These are phyloP conservation scores for Calonectria pteridis DNA, from an alignment of 2,329 filamentous ascomycete species.

Conservation along the genomic window DNA sequence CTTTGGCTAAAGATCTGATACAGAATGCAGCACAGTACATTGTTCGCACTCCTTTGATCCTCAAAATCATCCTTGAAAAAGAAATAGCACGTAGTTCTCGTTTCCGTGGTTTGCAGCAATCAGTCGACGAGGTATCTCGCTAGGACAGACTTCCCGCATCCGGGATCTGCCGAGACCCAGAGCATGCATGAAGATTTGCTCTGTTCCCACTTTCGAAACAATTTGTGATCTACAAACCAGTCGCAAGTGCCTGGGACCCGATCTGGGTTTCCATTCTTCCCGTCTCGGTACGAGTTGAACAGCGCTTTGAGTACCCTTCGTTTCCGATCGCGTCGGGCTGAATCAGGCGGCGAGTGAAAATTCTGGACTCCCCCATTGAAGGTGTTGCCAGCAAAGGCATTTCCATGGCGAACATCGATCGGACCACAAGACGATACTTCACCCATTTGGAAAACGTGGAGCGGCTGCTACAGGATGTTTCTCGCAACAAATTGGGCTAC, in stretches of 20 bases:
- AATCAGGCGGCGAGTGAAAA: too few relatives aligned
- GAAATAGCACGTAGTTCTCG: constrained; percentile 53
- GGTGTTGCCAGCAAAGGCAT: too few relatives aligned
- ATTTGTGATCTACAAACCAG: constrained; percentile 27
- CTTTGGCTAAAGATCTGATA: constrained; percentile 51
- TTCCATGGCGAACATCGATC: too few relatives aligned
- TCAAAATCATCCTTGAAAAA: constrained; percentile 59
- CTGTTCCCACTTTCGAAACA: constrained; percentile 26
- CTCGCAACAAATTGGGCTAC: too few relatives aligned
- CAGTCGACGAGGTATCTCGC: constrained; percentile 52
- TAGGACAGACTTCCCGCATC: constrained; percentile 59
- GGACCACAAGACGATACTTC: too few relatives aligned
- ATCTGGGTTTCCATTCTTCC: constrained; percentile 30
- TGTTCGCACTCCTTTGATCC: constrained; percentile 46
- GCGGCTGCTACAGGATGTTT: too few relatives aligned
- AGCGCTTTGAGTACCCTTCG: constrained; percentile 8
- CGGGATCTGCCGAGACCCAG: constrained; percentile 56
- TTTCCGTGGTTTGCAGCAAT: constrained; percentile 31
- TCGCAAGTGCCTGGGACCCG: constrained; percentile 27
- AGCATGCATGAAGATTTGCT: constrained; percentile 9
- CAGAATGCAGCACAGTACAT: constrained; percentile 51
- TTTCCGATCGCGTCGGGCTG: neutral
- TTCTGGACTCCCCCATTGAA: too few relatives aligned
- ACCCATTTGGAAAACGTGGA: too few relatives aligned
- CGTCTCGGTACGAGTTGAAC: constrained; percentile 23